Evolutionary conservation across 805 yeast species (phyloP).

Genomic region (Nakazawaea ambrosiae): DNA sequence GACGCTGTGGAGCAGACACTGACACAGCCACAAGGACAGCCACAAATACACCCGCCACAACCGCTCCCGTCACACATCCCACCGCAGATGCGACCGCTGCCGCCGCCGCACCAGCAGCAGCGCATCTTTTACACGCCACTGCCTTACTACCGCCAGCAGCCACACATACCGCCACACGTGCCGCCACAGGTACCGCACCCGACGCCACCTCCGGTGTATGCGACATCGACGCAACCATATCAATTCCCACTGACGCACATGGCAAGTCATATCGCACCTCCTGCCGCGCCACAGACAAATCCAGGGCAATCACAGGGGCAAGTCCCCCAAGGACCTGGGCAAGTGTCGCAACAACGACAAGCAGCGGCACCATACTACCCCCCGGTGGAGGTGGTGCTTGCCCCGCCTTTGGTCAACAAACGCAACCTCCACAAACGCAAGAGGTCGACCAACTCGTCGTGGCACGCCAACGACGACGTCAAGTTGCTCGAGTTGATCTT

Average conservation of each 20-base stretch:
- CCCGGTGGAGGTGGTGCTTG: conserved; percentile 8
- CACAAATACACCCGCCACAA: neutral
- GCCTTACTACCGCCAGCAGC: neutral
- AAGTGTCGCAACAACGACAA: neutral
- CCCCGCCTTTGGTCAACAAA: conserved; percentile 3
- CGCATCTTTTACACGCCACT: too few relatives aligned
- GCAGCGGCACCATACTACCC: too few relatives aligned
- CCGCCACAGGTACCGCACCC: conserved; percentile 4
- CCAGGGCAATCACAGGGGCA: too few relatives aligned
- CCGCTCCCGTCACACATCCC: neutral
- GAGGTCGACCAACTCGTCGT: conserved; percentile 7
- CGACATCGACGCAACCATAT: too few relatives aligned
- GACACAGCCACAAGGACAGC: neutral
- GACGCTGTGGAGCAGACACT: too few relatives aligned
- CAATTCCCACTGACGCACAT: too few relatives aligned
- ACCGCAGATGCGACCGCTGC: neutral
- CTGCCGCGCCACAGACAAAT: too few relatives aligned
- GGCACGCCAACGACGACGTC: conserved; percentile 7
- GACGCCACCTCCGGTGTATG: too few relatives aligned
- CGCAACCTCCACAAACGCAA: conserved; percentile 4
- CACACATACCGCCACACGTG: neutral
- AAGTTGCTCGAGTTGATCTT: conserved; percentile 9
- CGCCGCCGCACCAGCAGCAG: neutral
- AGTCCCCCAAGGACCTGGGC: neutral
- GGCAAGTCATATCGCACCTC: too few relatives aligned